These are phyloP conservation scores for Russula earlei DNA, from an alignment of 768 basidiomycete genomes.

Conservation along the genomic window DNA sequence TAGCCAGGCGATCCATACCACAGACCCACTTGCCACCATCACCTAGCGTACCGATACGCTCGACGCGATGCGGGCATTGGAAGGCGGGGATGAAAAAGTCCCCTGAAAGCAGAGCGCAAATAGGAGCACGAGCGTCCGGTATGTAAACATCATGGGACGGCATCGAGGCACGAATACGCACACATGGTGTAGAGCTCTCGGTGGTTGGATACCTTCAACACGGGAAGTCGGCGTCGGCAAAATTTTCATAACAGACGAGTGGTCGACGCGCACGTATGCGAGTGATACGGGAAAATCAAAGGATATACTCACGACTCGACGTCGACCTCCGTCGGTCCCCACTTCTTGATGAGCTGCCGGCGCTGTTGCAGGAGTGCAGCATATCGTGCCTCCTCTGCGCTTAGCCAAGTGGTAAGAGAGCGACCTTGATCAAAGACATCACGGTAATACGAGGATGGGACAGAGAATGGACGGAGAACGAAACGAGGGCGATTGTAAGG, in stretches of 20 bases:
- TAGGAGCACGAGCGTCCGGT: too few relatives aligned
- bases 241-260: neutral
- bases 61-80: slow-evolving; percentile 33
- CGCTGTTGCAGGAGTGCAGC: neutral
- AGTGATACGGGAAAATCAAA: neutral
- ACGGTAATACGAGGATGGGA: neutral
- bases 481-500: neutral
- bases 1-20: slow-evolving; percentile 37
- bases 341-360: slow-evolving; percentile 2
- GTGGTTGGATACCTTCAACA: too few relatives aligned
- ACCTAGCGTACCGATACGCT: slow-evolving; percentile 41
- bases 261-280: too few relatives aligned
- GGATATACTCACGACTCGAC: neutral
- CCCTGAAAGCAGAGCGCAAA: too few relatives aligned
- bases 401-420: neutral
- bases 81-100: too few relatives aligned
- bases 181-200: too few relatives aligned
- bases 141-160: too few relatives aligned
- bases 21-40: slow-evolving; percentile 51
- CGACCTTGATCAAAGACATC: neutral
- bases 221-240: neutral
- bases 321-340: neutral
- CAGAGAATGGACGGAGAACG: neutral
- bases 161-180: too few relatives aligned
- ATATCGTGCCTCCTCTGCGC: slow-evolving; percentile 1